phyloP scores from a whole-genome alignment of 352 stramenopile species.

The Poterioochromonas sp. region DNA sequence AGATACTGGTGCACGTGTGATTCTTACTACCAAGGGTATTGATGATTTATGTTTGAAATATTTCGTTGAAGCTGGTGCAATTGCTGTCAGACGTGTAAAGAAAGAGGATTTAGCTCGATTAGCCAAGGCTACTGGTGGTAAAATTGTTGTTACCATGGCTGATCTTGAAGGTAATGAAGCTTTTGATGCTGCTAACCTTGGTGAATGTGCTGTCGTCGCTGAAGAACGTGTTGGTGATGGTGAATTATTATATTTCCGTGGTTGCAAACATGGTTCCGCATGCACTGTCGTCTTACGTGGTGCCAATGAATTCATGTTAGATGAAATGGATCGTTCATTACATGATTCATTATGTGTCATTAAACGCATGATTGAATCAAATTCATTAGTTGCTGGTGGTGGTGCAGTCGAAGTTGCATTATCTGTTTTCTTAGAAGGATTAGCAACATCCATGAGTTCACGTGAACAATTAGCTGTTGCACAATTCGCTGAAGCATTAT shows the following conservation, averaged over 20 bases:
- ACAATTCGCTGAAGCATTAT: slow-evolving; percentile 93
- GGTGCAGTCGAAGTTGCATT: slow-evolving; percentile 94
- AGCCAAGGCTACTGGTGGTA: slow-evolving; percentile 92
- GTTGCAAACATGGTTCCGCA: slow-evolving; percentile 80
- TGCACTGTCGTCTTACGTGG: slow-evolving; percentile 91
- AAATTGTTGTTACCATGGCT: slow-evolving; percentile 82
- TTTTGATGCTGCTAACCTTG: slow-evolving; percentile 84
- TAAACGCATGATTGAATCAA: slow-evolving; percentile 98
- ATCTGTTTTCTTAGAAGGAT: slow-evolving; percentile 88
- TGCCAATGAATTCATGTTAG: slow-evolving; percentile 98
- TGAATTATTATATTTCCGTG: slow-evolving; percentile 98
- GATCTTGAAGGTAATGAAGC: slow-evolving; percentile 96
- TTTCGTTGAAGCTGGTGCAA: slow-evolving; percentile 95
- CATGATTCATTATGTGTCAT: slow-evolving; percentile 98
- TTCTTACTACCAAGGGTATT: slow-evolving; percentile 99
- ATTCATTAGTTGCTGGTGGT: slow-evolving; percentile 92
- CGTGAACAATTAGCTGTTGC: slow-evolving; percentile 96
- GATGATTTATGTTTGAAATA: slow-evolving; percentile 99
- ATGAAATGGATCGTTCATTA: slow-evolving; percentile 98
- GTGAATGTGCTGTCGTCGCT: slow-evolving; percentile 77
- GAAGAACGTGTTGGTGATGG: slow-evolving; percentile 93
- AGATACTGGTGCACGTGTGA: slow-evolving; percentile 90
- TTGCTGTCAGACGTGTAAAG: slow-evolving; percentile 90
- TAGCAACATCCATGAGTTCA: slow-evolving; percentile 87
- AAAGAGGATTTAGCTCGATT: slow-evolving; percentile 96